Evolutionary conservation across 176 grass and related monocot genomes (phyloP).

Genomic region (Dendrocalamus sinicus): DNA sequence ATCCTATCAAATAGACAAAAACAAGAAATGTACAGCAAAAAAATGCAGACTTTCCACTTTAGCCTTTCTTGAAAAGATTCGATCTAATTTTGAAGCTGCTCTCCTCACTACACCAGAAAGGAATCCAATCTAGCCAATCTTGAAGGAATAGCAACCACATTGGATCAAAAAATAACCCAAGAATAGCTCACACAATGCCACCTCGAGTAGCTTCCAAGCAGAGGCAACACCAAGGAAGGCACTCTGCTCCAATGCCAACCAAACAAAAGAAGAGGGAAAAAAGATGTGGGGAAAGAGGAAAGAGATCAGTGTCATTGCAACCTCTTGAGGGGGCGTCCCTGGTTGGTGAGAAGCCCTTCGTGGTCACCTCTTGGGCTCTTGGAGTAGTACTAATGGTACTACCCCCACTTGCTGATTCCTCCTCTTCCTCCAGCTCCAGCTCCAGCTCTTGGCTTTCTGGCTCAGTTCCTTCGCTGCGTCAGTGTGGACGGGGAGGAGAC

Average conservation of each 20-base stretch:
- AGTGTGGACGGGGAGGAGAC: slow-evolving; percentile 24
- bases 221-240: slow-evolving; percentile 30
- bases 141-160: slow-evolving; percentile 10
- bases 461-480: slow-evolving; percentile 9
- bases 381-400: background rate
- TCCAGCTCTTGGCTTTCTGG: background rate
- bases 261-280: slow-evolving; percentile 25
- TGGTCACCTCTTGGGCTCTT: slow-evolving; percentile 18
- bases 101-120: slow-evolving; percentile 32
- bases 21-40: background rate
- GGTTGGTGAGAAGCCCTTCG: slow-evolving; percentile 38
- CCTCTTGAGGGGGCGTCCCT: slow-evolving; percentile 11
- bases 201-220: slow-evolving; percentile 46
- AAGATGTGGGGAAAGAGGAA: slow-evolving; percentile 7
- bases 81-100: slow-evolving; percentile 43
- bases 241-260: slow-evolving; percentile 44
- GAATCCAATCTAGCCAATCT: slow-evolving; percentile 37
- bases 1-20: slow-evolving; percentile 11
- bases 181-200: slow-evolving; percentile 39
- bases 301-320: slow-evolving; percentile 30
- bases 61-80: slow-evolving; percentile 40
- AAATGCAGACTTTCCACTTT: slow-evolving; percentile 35
- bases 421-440: slow-evolving; percentile 16
- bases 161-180: slow-evolving; percentile 27
- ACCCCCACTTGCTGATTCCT: background rate